Conservation (phyloP, 768 basidiomycete species). For the Lactarius vividus region DNA sequence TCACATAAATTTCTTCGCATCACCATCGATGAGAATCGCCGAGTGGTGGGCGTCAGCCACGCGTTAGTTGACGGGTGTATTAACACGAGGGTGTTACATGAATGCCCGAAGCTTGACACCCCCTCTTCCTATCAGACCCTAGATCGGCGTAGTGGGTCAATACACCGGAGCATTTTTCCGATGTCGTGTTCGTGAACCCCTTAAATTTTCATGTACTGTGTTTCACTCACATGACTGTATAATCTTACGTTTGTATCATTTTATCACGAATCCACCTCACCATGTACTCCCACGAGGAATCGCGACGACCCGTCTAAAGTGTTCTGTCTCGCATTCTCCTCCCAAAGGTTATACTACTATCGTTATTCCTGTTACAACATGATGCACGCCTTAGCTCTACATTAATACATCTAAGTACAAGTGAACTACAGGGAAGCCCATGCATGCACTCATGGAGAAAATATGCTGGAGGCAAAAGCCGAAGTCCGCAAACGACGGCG, state of each 20-base stretch:
- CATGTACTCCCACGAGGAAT: neutral
- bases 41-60: constrained; percentile 40
- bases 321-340: neutral
- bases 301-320: neutral
- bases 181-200: neutral
- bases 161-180: neutral
- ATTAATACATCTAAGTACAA: neutral
- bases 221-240: neutral
- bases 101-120: neutral
- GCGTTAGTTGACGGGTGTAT: constrained; percentile 37
- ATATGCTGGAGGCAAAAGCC: neutral
- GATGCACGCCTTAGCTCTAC: no score
- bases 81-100: neutral
- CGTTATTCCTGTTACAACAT: no score
- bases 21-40: constrained; percentile 52
- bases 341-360: neutral
- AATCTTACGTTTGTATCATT: neutral
- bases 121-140: neutral
- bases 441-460: neutral
- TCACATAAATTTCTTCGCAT: constrained; percentile 40
- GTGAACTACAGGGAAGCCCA: neutral
- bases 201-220: neutral
- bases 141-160: neutral
- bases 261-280: neutral
- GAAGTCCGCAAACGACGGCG: neutral